A percentile compares a stretch with the other conserved stretches of the same genome.
These are phyloP conservation scores for Ophiostoma himal-ulmi DNA, from an alignment of 2,329 filamentous ascomycete genomes.

Conservation along the genomic window DNA sequence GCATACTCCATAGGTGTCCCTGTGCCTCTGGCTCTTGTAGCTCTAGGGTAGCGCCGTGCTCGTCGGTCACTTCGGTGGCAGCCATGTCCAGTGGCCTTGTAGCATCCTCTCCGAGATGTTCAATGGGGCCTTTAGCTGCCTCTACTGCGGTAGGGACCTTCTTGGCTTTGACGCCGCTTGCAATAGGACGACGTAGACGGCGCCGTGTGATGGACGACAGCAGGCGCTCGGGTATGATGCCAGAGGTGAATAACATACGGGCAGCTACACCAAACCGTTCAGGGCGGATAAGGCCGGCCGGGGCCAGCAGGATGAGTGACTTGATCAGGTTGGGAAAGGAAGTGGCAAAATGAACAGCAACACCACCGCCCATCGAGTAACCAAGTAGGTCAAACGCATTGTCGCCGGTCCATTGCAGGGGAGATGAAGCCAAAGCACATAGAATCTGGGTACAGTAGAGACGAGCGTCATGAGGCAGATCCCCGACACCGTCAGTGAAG, in stretches of 20 bases:
- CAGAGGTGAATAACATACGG: constrained; percentile 50
- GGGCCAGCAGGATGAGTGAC: constrained; percentile 69
- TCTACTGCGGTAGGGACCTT: not conserved
- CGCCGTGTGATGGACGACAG: constrained; percentile 44
- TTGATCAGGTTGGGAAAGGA: constrained; percentile 65
- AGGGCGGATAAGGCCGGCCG: constrained; percentile 64
- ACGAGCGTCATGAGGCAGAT: constrained; percentile 64
- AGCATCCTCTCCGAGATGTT: not conserved
- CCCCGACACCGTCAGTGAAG: constrained; percentile 58
- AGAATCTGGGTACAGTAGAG: constrained; percentile 70
- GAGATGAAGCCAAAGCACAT: constrained; percentile 63
- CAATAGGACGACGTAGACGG: constrained; percentile 48
- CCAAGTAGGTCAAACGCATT: constrained; percentile 62
- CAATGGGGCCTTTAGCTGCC: constrained; percentile 13
- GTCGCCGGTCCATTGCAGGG: constrained; percentile 59
- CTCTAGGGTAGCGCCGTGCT: constrained; percentile 27
- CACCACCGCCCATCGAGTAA: constrained; percentile 77
- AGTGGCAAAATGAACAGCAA: constrained; percentile 67
- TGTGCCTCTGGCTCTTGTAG: constrained; percentile 26
- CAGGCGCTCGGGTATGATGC: constrained; percentile 48
- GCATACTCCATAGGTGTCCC: constrained; percentile 37
- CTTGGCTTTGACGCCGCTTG: constrained; percentile 31
- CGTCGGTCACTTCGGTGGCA: constrained; percentile 38
- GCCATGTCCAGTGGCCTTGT: constrained; percentile 35
- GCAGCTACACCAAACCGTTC: constrained; percentile 47